These are phyloP conservation scores for Alternaria sp. DNA, from an alignment of 2,329 filamentous ascomycete genomes.

Conservation along the genomic window DNA sequence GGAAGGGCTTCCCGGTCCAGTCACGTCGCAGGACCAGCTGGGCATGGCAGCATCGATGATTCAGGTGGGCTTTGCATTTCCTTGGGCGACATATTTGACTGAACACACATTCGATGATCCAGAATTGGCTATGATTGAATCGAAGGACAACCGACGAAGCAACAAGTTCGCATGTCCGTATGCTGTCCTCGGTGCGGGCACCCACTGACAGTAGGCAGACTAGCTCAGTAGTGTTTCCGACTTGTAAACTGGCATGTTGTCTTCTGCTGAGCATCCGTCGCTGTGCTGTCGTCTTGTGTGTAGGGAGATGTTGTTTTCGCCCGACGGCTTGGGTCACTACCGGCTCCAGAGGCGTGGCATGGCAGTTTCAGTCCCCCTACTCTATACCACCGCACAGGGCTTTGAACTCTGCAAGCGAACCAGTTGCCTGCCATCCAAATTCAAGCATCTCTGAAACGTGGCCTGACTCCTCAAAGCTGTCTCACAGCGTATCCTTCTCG, in stretches of 20 bases:
- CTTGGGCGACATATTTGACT: not conserved
- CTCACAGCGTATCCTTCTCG: slow-evolving; percentile 33
- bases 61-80: not conserved
- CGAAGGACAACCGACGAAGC: not conserved
- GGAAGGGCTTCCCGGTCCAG: not conserved
- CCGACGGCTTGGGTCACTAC: not conserved
- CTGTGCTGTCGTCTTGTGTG: not conserved
- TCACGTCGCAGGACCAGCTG: not conserved
- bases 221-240: not conserved
- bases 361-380: not conserved
- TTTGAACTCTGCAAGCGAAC: not conserved
- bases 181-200: not conserved
- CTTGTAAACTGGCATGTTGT: not conserved
- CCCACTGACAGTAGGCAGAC: not conserved
- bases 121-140: not conserved
- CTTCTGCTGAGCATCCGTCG: not conserved
- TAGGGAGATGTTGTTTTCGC: not conserved
- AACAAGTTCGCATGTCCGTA: not conserved
- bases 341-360: not conserved
- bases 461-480: not conserved
- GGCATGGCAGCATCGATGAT: not conserved
- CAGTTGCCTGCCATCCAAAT: too few species aligned
- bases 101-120: not conserved
- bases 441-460: not conserved
- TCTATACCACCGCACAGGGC: not conserved